Evolutionary conservation across 2,329 filamentous ascomycete species (phyloP), one percentile per base, ranked within the genome.

Genomic region (Talaromyces sp.): DNA sequence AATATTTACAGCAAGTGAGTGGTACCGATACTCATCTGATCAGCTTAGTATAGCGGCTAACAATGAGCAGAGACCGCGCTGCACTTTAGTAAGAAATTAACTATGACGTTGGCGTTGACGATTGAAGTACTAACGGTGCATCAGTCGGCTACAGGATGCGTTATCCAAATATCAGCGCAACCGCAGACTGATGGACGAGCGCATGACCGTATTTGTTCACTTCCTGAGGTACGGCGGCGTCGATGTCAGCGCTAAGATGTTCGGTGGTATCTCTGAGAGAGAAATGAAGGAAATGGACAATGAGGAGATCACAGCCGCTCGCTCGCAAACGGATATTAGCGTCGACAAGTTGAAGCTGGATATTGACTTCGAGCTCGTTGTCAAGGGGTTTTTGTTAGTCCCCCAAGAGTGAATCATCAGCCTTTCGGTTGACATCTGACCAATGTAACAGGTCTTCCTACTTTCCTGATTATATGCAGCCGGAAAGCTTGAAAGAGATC

Each of bases 171-270:
- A 88, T 77, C 86, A 89, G 64, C 82, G 85, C 39, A 89, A 88
- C 54, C 89, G 93, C 33, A 92, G 90, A 65, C 84, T 96, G 62
- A 84, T 89, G 62, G 74, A 80, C 13, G 80, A 85, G 4, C 86
- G 86, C 27, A 74, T 80, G 4, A 79, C 82, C 19, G 78, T 92
- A 36, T 95, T 99, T 75, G 82, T 85, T 69, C 90, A 90, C 65
- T 96, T 95, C 70, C 84, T 98, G 61, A 82, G 85, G 39, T 88
- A 93, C 52, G 95, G 95, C 2, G 93, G 95, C 4, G 83, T 99
- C 47, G 87, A 92, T 51, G 78, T 82, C 8, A 75, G 79, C 0
- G 80, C 76, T 2, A 85, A 84, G 59, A 80, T 82, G 72, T 96
- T 93, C 68, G 84, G 78, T 10, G 84, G 85, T 13, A 78, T 88